These are phyloP conservation scores for Suillus discolor DNA, from an alignment of 768 basidiomycete genomes.

Conservation along the genomic window DNA sequence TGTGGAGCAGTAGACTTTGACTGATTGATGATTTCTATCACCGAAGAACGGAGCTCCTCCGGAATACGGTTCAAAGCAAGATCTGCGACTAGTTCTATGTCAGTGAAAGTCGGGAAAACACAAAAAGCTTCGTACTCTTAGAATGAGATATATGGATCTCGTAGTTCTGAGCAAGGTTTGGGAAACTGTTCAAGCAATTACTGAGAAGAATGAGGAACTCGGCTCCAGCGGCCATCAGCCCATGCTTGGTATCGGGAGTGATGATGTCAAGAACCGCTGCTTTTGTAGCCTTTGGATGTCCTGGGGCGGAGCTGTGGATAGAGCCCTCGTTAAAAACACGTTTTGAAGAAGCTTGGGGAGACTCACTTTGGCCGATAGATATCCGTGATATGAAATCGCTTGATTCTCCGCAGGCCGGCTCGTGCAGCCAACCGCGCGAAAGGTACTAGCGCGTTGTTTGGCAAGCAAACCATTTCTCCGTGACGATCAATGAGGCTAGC, in stretches of 20 bases:
- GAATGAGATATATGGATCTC: slow-evolving; percentile 83
- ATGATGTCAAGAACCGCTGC: slow-evolving; percentile 86
- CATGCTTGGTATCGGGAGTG: slow-evolving; percentile 65
- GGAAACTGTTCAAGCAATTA: slow-evolving; percentile 71
- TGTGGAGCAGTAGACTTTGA: slow-evolving; percentile 66
- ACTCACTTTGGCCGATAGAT: slow-evolving; percentile 69
- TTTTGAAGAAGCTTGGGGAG: slow-evolving; percentile 9
- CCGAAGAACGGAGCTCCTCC: slow-evolving; percentile 50
- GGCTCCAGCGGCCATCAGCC: slow-evolving; percentile 69
- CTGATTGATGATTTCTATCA: slow-evolving; percentile 67
- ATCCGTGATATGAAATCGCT: slow-evolving; percentile 79
- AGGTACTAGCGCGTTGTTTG: slow-evolving; percentile 70
- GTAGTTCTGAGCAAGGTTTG: slow-evolving; percentile 64
- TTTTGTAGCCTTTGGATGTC: slow-evolving; percentile 73
- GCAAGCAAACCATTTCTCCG: slow-evolving; percentile 74
- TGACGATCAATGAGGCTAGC: slow-evolving; percentile 80
- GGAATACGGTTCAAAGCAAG: slow-evolving; percentile 64
- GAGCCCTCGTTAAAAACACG: neutral
- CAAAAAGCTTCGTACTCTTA: slow-evolving; percentile 49
- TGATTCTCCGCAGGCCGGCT: slow-evolving; percentile 66
- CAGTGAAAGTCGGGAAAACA: slow-evolving; percentile 1
- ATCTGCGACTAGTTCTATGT: slow-evolving; percentile 60
- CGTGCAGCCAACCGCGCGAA: slow-evolving; percentile 86
- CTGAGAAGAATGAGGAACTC: slow-evolving; percentile 73
- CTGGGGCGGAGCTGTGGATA: slow-evolving; percentile 54